Evolutionary conservation across 169 alveolate genomes (phyloP).

Genomic region (Gregarina niphandrodes): DNA sequence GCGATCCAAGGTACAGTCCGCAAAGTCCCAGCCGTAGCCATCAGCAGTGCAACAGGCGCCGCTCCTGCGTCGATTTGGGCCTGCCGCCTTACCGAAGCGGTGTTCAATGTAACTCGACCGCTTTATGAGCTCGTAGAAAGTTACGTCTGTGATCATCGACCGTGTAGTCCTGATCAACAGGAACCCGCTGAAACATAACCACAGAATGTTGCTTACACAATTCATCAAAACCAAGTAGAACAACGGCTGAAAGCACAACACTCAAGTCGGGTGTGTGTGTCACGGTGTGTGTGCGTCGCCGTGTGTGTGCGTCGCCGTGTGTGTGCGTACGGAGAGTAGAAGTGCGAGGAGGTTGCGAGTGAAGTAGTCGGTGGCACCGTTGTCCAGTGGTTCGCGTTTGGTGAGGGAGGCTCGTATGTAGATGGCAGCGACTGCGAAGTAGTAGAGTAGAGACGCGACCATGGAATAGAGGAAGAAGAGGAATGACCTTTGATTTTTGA

Average conservation of each 20-base stretch:
- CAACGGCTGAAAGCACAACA: constrained; percentile 4
- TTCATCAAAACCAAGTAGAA: constrained; percentile 24
- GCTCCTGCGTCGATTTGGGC: no score
- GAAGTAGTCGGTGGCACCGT: no score
- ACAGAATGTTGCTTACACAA: constrained; percentile 13
- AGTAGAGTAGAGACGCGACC: constrained; percentile 24
- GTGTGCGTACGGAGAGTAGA: constrained; percentile 13
- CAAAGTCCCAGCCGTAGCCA: no score
- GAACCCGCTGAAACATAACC: constrained; percentile 39
- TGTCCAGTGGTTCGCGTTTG: constrained; percentile 17
- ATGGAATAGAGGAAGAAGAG: constrained; percentile 23
- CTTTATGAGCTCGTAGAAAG: constrained; percentile 53
- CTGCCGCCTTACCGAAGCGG: no score
- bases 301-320: background rate
- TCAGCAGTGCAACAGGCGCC: no score
- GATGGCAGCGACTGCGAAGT: constrained; percentile 24
- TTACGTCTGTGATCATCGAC: constrained; percentile 50
- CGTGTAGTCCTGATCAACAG: constrained; percentile 40
- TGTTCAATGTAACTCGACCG: constrained; percentile 20
- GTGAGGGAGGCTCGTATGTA: constrained; percentile 11
- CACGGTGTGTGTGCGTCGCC: background rate
- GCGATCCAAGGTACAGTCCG: no score
- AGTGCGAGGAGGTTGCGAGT: constrained; percentile 6
- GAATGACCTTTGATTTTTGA: constrained; percentile 35
- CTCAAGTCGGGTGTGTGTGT: background rate